Evolutionary conservation across 148 eudicot genomes (phyloP).

Genomic region (Rhododendron ovatum): DNA sequence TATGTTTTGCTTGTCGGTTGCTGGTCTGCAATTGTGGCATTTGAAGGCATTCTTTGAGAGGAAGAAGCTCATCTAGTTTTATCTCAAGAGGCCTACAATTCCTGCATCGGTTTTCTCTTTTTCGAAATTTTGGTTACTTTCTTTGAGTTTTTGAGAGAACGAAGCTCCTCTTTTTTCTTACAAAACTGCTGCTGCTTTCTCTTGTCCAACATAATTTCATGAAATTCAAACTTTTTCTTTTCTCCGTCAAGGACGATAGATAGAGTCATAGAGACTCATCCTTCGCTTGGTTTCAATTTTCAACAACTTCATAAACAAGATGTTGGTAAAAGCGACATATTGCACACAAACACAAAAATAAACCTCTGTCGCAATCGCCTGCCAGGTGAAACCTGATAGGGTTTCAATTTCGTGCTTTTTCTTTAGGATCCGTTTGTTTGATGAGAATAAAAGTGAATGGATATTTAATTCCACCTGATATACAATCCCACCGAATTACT

Average conservation of each 20-base stretch:
- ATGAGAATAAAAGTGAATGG: no score
- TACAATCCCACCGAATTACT: no score
- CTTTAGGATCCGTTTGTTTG: neutral
- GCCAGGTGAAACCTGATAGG: neutral
- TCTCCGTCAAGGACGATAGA: neutral
- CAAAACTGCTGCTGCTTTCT: neutral
- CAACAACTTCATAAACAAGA: no score
- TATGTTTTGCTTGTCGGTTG: constrained; percentile 45
- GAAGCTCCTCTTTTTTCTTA: neutral
- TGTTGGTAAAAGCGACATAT: neutral
- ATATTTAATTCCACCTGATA: no score
- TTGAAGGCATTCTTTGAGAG: constrained; percentile 55
- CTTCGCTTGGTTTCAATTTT: neutral
- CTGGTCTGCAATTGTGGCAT: constrained; percentile 54
- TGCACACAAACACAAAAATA: neutral
- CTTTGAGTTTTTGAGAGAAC: neutral
- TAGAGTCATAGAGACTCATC: neutral
- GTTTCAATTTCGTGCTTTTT: neutral
- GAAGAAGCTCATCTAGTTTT: constrained; percentile 46
- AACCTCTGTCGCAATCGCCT: neutral
- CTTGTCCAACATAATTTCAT: neutral
- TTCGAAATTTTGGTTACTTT: neutral
- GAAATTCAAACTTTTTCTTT: neutral
- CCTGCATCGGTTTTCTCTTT: neutral
- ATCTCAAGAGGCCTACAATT: neutral